Conservation (phyloP, 345 rosid genomes). For the Populus pruinosa region DNA sequence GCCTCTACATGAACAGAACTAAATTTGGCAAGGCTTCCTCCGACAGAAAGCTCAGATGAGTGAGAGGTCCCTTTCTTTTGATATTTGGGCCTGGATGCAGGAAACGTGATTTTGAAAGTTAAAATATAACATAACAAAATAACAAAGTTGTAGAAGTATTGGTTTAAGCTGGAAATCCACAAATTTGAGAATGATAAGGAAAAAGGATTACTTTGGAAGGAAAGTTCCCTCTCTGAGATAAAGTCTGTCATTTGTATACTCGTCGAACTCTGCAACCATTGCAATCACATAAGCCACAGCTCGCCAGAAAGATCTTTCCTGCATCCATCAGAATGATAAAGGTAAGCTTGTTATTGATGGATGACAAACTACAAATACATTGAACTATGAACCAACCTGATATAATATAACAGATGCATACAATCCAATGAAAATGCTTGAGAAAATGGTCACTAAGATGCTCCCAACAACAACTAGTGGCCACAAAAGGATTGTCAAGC, state of each 20-base stretch:
- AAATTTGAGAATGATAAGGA: neutral
- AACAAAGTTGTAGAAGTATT: neutral
- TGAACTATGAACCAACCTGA: conserved; percentile 39
- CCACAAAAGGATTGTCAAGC: conserved; percentile 75
- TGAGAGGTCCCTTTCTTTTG: conserved; percentile 45
- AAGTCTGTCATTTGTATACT: conserved; percentile 85
- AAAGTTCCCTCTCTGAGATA: conserved; percentile 80
- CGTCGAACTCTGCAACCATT: conserved; percentile 82
- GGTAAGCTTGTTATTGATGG: neutral
- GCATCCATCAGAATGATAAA: conserved; percentile 19
- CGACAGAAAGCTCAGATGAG: conserved; percentile 49
- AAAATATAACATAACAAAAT: conserved; percentile 3
- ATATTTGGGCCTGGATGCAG: conserved; percentile 66
- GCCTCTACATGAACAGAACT: conserved; percentile 39
- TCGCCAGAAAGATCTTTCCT: conserved; percentile 76
- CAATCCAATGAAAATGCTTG: conserved; percentile 66
- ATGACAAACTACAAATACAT: neutral
- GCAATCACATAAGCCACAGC: conserved; percentile 84
- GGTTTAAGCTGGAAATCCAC: neutral
- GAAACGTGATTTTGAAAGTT: conserved; percentile 21
- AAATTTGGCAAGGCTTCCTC: conserved; percentile 37
- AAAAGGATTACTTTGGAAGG: conserved; percentile 63
- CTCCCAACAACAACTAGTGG: conserved; percentile 73
- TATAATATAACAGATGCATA: conserved; percentile 71
- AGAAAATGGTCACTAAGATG: conserved; percentile 47